Evolutionary conservation across 1,284 basidiomycete genomes (phyloP).

Genomic region (Puccinia coronata): DNA sequence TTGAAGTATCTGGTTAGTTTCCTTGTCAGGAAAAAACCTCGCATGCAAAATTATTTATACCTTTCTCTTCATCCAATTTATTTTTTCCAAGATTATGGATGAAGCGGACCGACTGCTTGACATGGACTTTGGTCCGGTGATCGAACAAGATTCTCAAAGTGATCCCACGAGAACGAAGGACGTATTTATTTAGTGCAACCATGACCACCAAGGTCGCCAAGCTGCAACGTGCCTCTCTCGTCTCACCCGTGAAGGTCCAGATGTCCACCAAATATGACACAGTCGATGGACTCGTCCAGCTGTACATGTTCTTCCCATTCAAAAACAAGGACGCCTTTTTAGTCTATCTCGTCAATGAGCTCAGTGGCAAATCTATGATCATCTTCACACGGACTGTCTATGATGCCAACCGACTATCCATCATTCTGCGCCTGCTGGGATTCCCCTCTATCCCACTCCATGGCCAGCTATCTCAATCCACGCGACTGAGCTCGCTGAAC

Average conservation of each 20-base stretch:
- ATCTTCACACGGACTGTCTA: slow-evolving; percentile 95
- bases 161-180: slow-evolving; percentile 89
- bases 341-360: slow-evolving; percentile 82
- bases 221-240: slow-evolving; percentile 90
- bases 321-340: slow-evolving; percentile 90
- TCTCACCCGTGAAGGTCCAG: slow-evolving; percentile 91
- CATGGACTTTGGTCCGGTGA: slow-evolving; percentile 95
- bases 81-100: slow-evolving; percentile 74
- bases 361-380: slow-evolving; percentile 90
- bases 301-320: slow-evolving; percentile 92
- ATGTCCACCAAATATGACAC: slow-evolving; percentile 97
- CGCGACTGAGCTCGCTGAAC: slow-evolving; percentile 86
- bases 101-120: slow-evolving; percentile 96
- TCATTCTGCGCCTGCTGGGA: slow-evolving; percentile 84
- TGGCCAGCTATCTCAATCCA: slow-evolving; percentile 90
- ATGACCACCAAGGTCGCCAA: slow-evolving; percentile 99
- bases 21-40: neutral
- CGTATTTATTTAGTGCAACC: slow-evolving; percentile 97
- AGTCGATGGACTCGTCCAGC: slow-evolving; percentile 89
- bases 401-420: slow-evolving; percentile 85
- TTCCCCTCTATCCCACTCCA: slow-evolving; percentile 95
- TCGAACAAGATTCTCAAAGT: slow-evolving; percentile 96
- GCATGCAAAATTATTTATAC: neutral
- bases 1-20: slow-evolving; percentile 81
- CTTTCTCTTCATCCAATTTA: neutral